Conservation (phyloP, 352 stramenopile genomes). For the Globisporangium spiculum region DNA sequence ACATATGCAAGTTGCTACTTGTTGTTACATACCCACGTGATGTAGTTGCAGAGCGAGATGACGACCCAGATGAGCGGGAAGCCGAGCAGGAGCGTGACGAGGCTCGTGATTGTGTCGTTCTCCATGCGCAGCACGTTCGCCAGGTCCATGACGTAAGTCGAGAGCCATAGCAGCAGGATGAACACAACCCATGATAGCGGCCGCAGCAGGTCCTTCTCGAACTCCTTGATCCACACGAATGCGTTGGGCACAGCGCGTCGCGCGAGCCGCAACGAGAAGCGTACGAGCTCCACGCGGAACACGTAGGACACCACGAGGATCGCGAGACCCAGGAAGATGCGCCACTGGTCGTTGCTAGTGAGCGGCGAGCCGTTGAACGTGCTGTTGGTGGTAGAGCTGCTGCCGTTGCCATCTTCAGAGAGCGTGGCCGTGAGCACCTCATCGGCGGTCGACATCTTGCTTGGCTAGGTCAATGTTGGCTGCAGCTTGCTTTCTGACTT, state of each 20-base stretch:
- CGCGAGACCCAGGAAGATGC: conserved; percentile 70
- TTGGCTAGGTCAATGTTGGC: background rate
- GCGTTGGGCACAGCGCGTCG: conserved; percentile 55
- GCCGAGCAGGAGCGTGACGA: conserved; percentile 64
- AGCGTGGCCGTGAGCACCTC: background rate
- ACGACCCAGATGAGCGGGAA: conserved; percentile 79
- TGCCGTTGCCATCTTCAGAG: background rate
- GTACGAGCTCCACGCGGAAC: conserved; percentile 74
- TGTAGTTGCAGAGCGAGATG: conserved; percentile 79
- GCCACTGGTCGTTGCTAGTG: conserved; percentile 64
- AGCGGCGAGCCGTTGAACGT: background rate
- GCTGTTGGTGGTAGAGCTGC: conserved; percentile 4
- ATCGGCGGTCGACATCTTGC: background rate
- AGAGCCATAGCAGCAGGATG: conserved; percentile 69
- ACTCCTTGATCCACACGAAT: conserved; percentile 78
- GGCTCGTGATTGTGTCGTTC: conserved; percentile 34
- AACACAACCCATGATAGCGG: conserved; percentile 84
- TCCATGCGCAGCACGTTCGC: conserved; percentile 41
- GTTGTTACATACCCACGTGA: conserved; percentile 51
- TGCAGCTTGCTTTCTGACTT: background rate
- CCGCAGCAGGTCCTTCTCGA: conserved; percentile 76
- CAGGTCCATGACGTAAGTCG: conserved; percentile 65
- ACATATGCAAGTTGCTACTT: background rate
- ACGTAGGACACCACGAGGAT: conserved; percentile 66
- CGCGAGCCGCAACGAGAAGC: conserved; percentile 64